Base-by-base conservation (phyloP, 202 grass and related monocot species). In the Saccharum hybrid region DNA sequence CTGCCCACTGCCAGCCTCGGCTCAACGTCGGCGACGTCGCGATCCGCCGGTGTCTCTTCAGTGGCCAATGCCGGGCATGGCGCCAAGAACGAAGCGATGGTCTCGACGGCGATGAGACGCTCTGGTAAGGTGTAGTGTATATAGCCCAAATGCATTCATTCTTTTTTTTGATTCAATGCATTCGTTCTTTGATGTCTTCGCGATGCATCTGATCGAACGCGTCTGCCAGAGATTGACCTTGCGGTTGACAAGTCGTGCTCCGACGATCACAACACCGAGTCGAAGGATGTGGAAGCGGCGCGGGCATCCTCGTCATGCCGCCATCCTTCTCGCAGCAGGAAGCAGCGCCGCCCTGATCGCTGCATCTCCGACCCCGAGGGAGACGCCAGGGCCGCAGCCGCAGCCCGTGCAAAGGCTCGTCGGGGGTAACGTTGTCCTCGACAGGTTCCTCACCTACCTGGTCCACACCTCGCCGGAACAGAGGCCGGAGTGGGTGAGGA, bases 351-450 rank as follows among this genome's bases (percentile, higher is more conserved):
- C 59, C 83, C 78, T 2, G 59, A 49, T 8, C 83, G 30, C 11
- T 86, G 73, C 83, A 51, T 73, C 60, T 31, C 83, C 5, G 88
- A 86, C 59, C 4, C 73, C 5, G 88, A 82, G 57, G 78, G 68
- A 23, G 52, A n/a, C 0, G 38, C 66, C n/a, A 34, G 33, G 36
- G 26, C 46, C 2, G 10, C 19, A 6, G 26, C 46, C 2, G 14
- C 19, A 6, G 71, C 36, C 45, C n/a, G 37, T 7, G 34, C 72
- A n/a, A 85, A 60, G 46, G 71, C 72, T 82, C 66, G 1, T 9
- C 76, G 82, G 33, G n/a, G 63, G 42, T 12, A 41, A 14, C 76
- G 14, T 39, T 16, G 57, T 16, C 64, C 46, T 85, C 10, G 46
- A 89, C 72, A 66, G 72, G 72, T 78, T 72, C 38, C 45, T 82